Conservation (phyloP, 768 basidiomycete species). For the Rhodocollybia butyracea region DNA sequence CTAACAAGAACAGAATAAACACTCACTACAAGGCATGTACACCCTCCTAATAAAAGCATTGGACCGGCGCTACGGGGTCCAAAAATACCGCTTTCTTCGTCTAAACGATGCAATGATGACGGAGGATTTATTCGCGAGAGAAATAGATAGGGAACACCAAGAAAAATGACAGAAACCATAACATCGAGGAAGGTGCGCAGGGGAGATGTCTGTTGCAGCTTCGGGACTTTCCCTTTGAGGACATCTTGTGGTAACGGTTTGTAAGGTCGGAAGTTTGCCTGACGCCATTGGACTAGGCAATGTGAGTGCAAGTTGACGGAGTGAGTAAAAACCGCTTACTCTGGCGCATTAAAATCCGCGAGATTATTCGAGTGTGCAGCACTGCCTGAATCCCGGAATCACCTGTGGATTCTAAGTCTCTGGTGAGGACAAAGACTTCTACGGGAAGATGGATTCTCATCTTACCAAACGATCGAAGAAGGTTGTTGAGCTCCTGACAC, state of each 20-base stretch:
- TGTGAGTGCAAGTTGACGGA: background rate
- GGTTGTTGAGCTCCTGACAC: constrained; percentile 66
- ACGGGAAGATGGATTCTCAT: background rate
- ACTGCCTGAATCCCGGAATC: constrained; percentile 42
- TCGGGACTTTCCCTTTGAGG: constrained; percentile 16
- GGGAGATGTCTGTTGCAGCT: constrained; percentile 19
- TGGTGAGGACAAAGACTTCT: background rate
- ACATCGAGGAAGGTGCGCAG: constrained; percentile 53
- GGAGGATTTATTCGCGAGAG: constrained; percentile 44
- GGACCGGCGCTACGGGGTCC: constrained; percentile 43
- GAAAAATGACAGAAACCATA: constrained; percentile 58
- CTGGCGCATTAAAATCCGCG: constrained; percentile 66
- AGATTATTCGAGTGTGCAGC: constrained; percentile 60
- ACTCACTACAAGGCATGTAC: constrained; percentile 63
- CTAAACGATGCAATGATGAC: constrained; percentile 34
- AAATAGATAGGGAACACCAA: constrained; percentile 81
- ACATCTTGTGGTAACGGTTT: constrained; percentile 63
- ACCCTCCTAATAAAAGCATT: constrained; percentile 61
- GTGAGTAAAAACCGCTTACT: constrained; percentile 38
- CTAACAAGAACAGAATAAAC: constrained; percentile 20
- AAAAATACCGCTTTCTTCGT: constrained; percentile 56
- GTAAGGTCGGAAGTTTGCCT: constrained; percentile 63
- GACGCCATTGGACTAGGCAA: constrained; percentile 61
- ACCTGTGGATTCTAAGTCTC: constrained; percentile 18
- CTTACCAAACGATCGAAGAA: constrained; percentile 46